Evolutionary conservation across 2,329 filamentous ascomycete species (phyloP), one percentile per base, ranked within the genome.

Genomic region (Tolypocladium amazonense): DNA sequence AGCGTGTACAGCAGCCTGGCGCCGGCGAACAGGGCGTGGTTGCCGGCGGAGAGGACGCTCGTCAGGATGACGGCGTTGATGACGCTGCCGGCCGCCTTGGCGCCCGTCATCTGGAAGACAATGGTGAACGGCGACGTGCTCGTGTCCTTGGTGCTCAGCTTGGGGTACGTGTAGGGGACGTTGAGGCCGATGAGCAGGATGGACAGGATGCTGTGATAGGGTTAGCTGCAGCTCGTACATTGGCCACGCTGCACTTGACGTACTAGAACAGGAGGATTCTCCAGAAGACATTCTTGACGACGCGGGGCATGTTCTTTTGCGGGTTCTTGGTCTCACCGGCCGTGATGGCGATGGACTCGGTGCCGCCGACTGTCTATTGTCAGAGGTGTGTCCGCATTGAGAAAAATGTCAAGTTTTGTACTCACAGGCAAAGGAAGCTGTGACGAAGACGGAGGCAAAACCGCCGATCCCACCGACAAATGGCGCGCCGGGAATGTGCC

Each of bases 271-370:
- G 73, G 4, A 84, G 62, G 58, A 85, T 84, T 6, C 84, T 79
- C 82, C 82, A 87, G 66, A 87, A 86, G 45, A 86, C 83, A 59
- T 87, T 87, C 64, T 83, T 83, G 54, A 88, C 82, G 3, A 87
- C 85, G 3, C 79, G 78, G 1, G 86, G 86, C 39, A 88, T 73
- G 59, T 79, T 86, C 63, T 78, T 79, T 23, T 81, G 77, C 0
- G 86, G 85, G 64, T 87, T 78, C 64, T 81, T 83, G 2, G 85
- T 87, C 69, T 88, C 85, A 52, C 85, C 85, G 1, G 85, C 85
- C 0, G 85, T 87, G 60, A 88, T 84, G 57, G 83, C 84, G 56
- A 88, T 86, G 39, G 80, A 83, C 69, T 87, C 85, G 2, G 83
- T 86, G 58, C 84, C 85, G 39, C 71, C 71, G 39, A 73, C 71